Evolutionary conservation across 495 filamentous ascomycete species (phyloP).

Genomic region (Saxispiralis lemnorum): DNA sequence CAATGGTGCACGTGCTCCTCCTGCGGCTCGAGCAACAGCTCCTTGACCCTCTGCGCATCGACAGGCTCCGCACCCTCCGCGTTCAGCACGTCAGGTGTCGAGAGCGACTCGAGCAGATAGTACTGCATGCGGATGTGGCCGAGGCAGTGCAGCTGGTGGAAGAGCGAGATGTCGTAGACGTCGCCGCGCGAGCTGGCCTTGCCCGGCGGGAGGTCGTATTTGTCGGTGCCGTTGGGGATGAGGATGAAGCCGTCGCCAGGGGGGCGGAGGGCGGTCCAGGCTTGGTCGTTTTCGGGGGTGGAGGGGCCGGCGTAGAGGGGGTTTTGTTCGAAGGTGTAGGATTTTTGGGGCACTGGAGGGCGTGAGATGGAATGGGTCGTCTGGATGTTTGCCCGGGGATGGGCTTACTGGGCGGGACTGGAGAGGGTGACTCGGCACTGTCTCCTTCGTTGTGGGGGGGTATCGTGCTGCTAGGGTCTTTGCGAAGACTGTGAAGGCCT

Average conservation of each 20-base stretch:
- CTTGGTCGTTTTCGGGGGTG: slow-evolving; percentile 4
- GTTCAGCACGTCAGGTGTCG: background rate
- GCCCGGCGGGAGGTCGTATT: slow-evolving; percentile 8
- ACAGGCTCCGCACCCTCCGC: slow-evolving; percentile 1
- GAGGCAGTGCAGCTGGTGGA: slow-evolving; percentile 16
- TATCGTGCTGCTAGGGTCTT: too few relatives aligned
- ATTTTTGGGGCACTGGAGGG: background rate
- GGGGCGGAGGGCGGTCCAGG: slow-evolving; percentile 4
- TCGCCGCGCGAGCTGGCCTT: slow-evolving; percentile 4
- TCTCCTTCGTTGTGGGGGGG: too few relatives aligned
- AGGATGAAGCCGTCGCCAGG: slow-evolving; percentile 13
- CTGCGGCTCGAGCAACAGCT: slow-evolving; percentile 2
- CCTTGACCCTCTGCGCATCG: slow-evolving; percentile 5
- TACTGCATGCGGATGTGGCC: slow-evolving; percentile 6
- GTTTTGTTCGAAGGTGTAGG: slow-evolving; percentile 8
- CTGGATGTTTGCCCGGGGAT: too few relatives aligned
- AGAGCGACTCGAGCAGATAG: too few relatives aligned
- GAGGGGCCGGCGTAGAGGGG: slow-evolving; percentile 7
- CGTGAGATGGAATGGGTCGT: too few relatives aligned
- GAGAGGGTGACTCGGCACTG: background rate
- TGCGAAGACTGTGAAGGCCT: too few relatives aligned
- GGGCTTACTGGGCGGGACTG: background rate
- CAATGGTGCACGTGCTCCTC: slow-evolving; percentile 13
- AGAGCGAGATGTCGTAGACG: slow-evolving; percentile 15
- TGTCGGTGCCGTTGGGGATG: slow-evolving; percentile 1